phyloP scores from a whole-genome alignment of 495 filamentous ascomycete species.

The Aspergillus panamensis region DNA sequence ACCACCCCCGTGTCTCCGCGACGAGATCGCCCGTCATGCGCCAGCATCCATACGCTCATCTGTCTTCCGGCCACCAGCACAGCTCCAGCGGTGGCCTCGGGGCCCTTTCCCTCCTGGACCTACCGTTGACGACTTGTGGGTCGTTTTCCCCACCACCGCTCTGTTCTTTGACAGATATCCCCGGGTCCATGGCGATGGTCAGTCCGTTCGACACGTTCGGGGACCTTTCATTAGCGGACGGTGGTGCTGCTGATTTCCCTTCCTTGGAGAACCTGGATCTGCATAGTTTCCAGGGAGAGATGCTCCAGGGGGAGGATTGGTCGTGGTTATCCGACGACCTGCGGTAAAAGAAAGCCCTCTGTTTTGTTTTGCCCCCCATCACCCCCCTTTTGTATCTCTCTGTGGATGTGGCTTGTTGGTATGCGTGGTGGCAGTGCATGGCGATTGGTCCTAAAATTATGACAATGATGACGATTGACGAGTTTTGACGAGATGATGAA shows the following conservation, averaged over 20 bases:
- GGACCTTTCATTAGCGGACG: slow-evolving; percentile 6
- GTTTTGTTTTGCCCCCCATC: not conserved
- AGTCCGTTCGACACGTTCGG: slow-evolving; percentile 15
- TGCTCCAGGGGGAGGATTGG: slow-evolving; percentile 19
- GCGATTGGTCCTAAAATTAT: not conserved
- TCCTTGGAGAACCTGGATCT: slow-evolving; percentile 19
- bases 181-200: slow-evolving; percentile 17
- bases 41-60: slow-evolving; percentile 6
- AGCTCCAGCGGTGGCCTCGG: not conserved
- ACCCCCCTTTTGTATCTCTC: not conserved
- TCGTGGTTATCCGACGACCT: slow-evolving; percentile 20
- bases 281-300: slow-evolving; percentile 8
- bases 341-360: not conserved
- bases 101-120: not conserved
- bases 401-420: not conserved
- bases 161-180: slow-evolving; percentile 16
- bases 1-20: slow-evolving; percentile 3
- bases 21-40: slow-evolving; percentile 2
- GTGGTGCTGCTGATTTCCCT: slow-evolving; percentile 13
- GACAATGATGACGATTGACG: slow-evolving; percentile 6
- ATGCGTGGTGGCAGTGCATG: not conserved
- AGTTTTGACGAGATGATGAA: slow-evolving; percentile 7
- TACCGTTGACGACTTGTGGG: slow-evolving; percentile 2
- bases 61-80: not conserved
- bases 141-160: slow-evolving; percentile 11